Evolutionary conservation across 371 early-diverging fungal genomes (phyloP).

Genomic region (Caulochytrium protostelioides): DNA sequence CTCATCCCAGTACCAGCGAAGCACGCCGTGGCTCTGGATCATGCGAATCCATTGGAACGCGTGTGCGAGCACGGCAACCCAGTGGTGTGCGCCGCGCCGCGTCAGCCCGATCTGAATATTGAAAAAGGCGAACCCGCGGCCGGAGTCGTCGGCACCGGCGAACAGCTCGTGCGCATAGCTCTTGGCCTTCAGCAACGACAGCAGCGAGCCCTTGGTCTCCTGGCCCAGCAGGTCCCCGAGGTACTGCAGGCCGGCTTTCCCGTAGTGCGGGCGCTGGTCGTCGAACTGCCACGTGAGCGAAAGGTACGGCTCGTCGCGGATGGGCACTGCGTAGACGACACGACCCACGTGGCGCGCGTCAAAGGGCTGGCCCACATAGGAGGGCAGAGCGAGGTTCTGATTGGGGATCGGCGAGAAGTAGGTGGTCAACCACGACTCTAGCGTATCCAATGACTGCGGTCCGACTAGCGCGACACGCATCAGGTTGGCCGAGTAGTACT

Average conservation of each 20-base stretch:
- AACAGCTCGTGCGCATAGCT: slow-evolving; percentile 66
- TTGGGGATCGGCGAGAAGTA: slow-evolving; percentile 7
- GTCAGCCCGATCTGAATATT: slow-evolving; percentile 59
- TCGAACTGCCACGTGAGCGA: slow-evolving; percentile 72
- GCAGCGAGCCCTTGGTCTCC: slow-evolving; percentile 50
- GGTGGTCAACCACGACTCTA: too few species aligned
- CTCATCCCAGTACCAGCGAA: slow-evolving; percentile 54
- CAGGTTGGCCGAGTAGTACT: slow-evolving; percentile 78
- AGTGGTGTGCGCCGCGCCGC: too few species aligned
- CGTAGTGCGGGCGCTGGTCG: slow-evolving; percentile 38
- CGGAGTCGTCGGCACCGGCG: slow-evolving; percentile 41
- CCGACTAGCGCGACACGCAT: slow-evolving; percentile 83
- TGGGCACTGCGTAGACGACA: too few species aligned
- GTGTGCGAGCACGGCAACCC: slow-evolving; percentile 47
- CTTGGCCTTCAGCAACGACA: slow-evolving; percentile 61
- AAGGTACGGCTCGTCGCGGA: slow-evolving; percentile 56
- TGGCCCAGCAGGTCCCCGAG: slow-evolving; percentile 27
- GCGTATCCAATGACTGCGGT: too few species aligned
- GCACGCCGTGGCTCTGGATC: slow-evolving; percentile 40
- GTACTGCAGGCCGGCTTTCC: slow-evolving; percentile 16
- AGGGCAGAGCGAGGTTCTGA: too few species aligned
- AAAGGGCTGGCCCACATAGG: too few species aligned
- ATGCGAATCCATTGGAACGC: slow-evolving; percentile 78
- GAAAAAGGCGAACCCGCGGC: slow-evolving; percentile 54
- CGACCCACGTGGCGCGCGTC: too few species aligned